These are phyloP conservation scores for Ehretia macrophylla DNA, from an alignment of 257 asterid species.

Conservation along the genomic window DNA sequence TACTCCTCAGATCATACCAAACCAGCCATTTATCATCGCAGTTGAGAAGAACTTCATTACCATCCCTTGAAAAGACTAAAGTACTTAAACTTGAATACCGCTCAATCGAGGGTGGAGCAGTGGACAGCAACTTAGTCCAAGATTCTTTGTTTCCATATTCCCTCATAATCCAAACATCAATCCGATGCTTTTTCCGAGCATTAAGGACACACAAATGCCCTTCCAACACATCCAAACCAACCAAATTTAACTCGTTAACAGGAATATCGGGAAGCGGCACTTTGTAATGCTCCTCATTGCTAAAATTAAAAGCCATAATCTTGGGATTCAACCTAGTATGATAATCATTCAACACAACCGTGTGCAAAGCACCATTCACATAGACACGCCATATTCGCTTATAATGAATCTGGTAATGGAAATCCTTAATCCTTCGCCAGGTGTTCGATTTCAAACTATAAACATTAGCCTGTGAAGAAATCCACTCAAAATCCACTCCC, in stretches of 20 bases:
- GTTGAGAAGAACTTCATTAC: constrained; percentile 36
- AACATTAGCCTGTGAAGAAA: constrained; percentile 30
- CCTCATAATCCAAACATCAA: constrained; percentile 65
- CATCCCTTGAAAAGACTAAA: constrained; percentile 28
- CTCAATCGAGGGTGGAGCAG: constrained; percentile 29
- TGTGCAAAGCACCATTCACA: constrained; percentile 46
- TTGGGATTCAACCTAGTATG: background rate
- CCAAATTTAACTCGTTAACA: constrained; percentile 15
- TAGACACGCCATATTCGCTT: constrained; percentile 46
- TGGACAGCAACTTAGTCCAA: constrained; percentile 49
- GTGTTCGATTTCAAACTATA: constrained; percentile 43
- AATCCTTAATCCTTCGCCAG: constrained; percentile 44
- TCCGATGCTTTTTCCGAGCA: constrained; percentile 10
- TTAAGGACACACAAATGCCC: constrained; percentile 37
- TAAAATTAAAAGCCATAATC: constrained; percentile 50
- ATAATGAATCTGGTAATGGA: constrained; percentile 38
- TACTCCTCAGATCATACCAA: constrained; percentile 33
- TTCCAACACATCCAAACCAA: constrained; percentile 35
- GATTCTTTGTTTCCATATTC: constrained; percentile 51
- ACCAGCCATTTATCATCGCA: constrained; percentile 24
- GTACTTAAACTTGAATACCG: constrained; percentile 20
- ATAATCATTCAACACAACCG: constrained; percentile 21
- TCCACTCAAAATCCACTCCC: constrained; percentile 21
- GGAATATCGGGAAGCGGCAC: constrained; percentile 22
- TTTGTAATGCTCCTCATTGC: constrained; percentile 34